A percentile compares a stretch with the other conserved stretches of the same genome.
phyloP scores from a whole-genome alignment of 768 basidiomycete species.

The Pisolithus marmoratus region DNA sequence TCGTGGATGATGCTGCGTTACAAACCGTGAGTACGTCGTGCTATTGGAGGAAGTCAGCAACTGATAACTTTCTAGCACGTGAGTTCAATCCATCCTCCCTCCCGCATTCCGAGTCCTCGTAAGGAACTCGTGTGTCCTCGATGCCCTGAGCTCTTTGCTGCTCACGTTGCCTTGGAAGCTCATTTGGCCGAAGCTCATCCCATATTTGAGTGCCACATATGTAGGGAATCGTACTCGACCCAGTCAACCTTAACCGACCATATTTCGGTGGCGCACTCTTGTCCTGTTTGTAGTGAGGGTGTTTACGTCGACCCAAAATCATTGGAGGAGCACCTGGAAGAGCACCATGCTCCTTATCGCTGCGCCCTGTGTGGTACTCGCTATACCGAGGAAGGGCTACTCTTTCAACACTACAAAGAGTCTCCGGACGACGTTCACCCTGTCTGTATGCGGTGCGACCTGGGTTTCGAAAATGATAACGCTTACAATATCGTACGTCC shows the following conservation, averaged over 20 bases:
- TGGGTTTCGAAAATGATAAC: constrained; percentile 31
- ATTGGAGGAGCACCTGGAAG: constrained; percentile 25
- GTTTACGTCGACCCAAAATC: constrained; percentile 18
- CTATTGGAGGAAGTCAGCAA: not conserved
- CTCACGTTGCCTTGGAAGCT: constrained; percentile 4
- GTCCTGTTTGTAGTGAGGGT: constrained; percentile 28
- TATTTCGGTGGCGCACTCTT: constrained; percentile 25
- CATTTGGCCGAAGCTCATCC: constrained; percentile 1
- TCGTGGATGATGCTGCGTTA: constrained; percentile 29
- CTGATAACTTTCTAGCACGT: constrained; percentile 17
- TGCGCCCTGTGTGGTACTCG: constrained; percentile 20
- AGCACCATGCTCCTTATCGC: constrained; percentile 22
- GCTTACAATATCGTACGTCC: constrained; percentile 26
- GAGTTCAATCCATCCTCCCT: constrained; percentile 8
- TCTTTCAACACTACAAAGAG: constrained; percentile 35
- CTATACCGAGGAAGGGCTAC: constrained; percentile 28
- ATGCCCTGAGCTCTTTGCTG: constrained; percentile 6
- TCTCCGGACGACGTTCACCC: constrained; percentile 33
- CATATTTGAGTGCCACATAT: constrained; percentile 17
- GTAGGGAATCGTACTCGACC: constrained; percentile 17
- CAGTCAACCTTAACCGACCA: constrained; percentile 26
- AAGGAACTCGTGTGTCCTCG: not conserved
- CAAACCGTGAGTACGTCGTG: constrained; percentile 20
- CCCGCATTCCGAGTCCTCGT: constrained; percentile 4
- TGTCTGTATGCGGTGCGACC: constrained; percentile 26